A percentile compares a stretch with the other conserved stretches of the same genome.
Conservation (phyloP, 371 early-diverging fungal genomes). For the Gilbertella persicaria region DNA sequence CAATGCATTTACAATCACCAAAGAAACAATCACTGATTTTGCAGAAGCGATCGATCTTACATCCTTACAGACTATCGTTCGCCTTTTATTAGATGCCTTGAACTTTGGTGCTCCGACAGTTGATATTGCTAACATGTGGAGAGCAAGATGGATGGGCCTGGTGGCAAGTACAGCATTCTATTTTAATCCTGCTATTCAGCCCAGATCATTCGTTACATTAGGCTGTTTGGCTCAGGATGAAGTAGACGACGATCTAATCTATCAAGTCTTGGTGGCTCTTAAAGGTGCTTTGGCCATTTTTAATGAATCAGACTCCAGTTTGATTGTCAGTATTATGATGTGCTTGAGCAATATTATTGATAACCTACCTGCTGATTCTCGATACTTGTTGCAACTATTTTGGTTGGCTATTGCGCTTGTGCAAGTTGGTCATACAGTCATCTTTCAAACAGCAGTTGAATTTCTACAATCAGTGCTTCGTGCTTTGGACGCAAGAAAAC, state of each 20-base stretch:
- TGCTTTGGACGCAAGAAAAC: slow-evolving; percentile 70
- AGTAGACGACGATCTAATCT: slow-evolving; percentile 84
- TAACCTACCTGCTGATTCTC: slow-evolving; percentile 73
- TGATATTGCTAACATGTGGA: slow-evolving; percentile 79
- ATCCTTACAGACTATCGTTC: slow-evolving; percentile 79
- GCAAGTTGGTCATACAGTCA: slow-evolving; percentile 81
- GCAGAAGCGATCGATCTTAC: slow-evolving; percentile 69
- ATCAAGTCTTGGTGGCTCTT: slow-evolving; percentile 86
- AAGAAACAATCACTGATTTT: slow-evolving; percentile 66
- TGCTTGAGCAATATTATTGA: slow-evolving; percentile 85
- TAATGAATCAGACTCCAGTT: slow-evolving; percentile 73
- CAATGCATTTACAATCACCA: slow-evolving; percentile 71
- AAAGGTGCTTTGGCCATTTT: slow-evolving; percentile 83
- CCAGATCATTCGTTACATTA: slow-evolving; percentile 92
- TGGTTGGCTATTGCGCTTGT: slow-evolving; percentile 88
- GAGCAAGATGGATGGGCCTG: slow-evolving; percentile 89
- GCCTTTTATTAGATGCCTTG: slow-evolving; percentile 78
- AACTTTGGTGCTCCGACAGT: slow-evolving; percentile 71
- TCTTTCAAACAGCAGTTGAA: slow-evolving; percentile 72
- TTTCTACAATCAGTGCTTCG: slow-evolving; percentile 73
- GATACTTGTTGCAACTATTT: slow-evolving; percentile 80
- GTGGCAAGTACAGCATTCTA: slow-evolving; percentile 93
- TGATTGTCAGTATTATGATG: slow-evolving; percentile 84
- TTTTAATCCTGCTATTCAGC: slow-evolving; percentile 90
- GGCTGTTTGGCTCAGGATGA: slow-evolving; percentile 88